Percentiles rank a stretch among this genome's conserved stretches.
Evolutionary conservation across 441 rosid species (phyloP).

Genomic region (Pelargonium cotyledonis): DNA sequence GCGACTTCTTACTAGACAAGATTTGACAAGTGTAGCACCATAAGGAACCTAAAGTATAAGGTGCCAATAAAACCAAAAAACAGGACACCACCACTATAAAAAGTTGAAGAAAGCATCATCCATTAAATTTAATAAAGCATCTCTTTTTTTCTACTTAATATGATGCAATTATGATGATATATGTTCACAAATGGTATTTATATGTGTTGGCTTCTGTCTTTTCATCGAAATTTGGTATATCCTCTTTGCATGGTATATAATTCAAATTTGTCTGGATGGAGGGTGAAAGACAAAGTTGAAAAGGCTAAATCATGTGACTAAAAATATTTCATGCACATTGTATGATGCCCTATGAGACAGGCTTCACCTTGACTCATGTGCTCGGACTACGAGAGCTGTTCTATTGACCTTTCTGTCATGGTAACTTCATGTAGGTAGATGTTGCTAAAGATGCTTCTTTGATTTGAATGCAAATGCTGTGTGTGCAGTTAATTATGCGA

Average conservation of each 20-base stretch:
- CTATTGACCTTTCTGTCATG: background rate
- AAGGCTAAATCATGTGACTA: background rate
- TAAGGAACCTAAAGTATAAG: background rate
- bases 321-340: background rate
- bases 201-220: background rate
- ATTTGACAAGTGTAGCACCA: background rate
- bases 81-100: background rate
- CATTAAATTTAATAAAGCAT: conserved; percentile 2
- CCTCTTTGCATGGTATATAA: background rate
- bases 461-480: background rate
- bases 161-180: background rate
- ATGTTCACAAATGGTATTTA: background rate
- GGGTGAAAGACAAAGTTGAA: background rate
- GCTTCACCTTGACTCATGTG: background rate
- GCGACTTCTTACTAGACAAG: background rate
- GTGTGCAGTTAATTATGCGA: background rate
- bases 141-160: background rate
- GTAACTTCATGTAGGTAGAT: background rate
- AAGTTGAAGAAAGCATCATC: background rate
- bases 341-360: background rate
- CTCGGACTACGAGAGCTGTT: background rate
- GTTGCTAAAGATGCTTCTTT: background rate
- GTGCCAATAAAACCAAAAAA: background rate
- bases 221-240: background rate
- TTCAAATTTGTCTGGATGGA: background rate